phyloP scores from a whole-genome alignment of 2,329 filamentous ascomycete species.

The Allantophomopsis cytisporea region DNA sequence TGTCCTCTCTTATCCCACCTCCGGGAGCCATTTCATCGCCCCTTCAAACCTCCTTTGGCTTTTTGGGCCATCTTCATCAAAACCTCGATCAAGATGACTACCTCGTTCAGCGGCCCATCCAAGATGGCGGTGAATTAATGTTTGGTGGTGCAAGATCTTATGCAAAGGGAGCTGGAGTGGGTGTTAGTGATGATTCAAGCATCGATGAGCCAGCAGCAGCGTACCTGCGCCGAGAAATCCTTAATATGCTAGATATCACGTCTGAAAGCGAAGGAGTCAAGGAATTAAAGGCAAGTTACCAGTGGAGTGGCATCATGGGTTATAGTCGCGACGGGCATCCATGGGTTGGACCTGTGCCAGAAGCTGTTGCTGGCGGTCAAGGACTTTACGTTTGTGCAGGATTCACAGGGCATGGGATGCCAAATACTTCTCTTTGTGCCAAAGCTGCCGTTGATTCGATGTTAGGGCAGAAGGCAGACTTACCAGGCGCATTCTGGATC shows the following conservation, averaged over 20 bases:
- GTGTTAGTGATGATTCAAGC: conserved; percentile 42
- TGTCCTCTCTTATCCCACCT: conserved; percentile 51
- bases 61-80: conserved; percentile 33
- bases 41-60: conserved; percentile 32
- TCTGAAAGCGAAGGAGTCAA: conserved; percentile 15
- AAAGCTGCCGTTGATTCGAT: conserved; percentile 45
- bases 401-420: conserved; percentile 69
- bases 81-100: conserved; percentile 50
- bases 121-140: conserved; percentile 41
- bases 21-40: conserved; percentile 5
- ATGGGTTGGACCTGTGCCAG: conserved; percentile 58
- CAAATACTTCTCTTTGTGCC: conserved; percentile 53
- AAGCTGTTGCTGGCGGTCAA: conserved; percentile 32
- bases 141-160: conserved; percentile 55
- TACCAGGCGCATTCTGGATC: conserved; percentile 35
- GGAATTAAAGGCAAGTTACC: conserved; percentile 30
- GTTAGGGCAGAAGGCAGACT: conserved; percentile 15
- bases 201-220: conserved; percentile 32
- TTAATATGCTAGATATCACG: conserved; percentile 14
- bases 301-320: conserved; percentile 75
- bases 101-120: conserved; percentile 52
- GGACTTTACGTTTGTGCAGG: conserved; percentile 52
- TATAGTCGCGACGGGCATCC: conserved; percentile 54
- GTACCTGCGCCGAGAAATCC: conserved; percentile 15
- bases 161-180: conserved; percentile 37